Base-by-base conservation (phyloP, 768 basidiomycete genomes). In the Dacryopinax primogenitus region DNA sequence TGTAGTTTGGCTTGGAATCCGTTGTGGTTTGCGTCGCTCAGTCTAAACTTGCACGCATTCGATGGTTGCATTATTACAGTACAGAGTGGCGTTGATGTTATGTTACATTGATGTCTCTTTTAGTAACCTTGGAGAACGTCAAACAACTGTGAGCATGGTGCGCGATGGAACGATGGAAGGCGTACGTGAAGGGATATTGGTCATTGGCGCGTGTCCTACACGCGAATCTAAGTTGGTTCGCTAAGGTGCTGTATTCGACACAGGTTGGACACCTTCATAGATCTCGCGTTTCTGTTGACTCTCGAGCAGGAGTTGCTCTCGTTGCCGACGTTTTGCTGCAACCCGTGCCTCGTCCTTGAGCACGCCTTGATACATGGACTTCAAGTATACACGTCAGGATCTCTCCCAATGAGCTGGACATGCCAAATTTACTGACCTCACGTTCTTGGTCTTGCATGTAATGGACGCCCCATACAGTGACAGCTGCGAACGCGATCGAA, bases 321-420 rank as follows among this genome's bases (percentile, higher is more conserved):
- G 80, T 73, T 84, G 82, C 61, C 69, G 79, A 82, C 82, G 82
- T 76, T 92, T 92, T 71, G 85, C 82, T 70, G 74, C 78, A 67
- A 88, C 78, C 28, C 92, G 85, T 70, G 85, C 88, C 71, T 97
- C 94, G 72, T 96, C 93, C 63, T 85, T 83, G 51, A 95, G 71
- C 1, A 96, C 94, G 28, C 93, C 93, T 72, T 86, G 80, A 72
- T 89, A 95, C 93, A 96, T 96, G 32, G 78, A 85, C 93, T 97
- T 66, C 32, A 58, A 28, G 26, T 16, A 39, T 23, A 62, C 63
- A 26, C 32, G 37, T 21, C 30, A 58, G 51, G 26, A 28, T 30
- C 9, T 30, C 6, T 51, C 28, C 16, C 35, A 11, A 18, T 30
- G 23, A n/a, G 1, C 30, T 37, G 23, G 23, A 21, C 39, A 30